Base-by-base conservation (phyloP, 1,284 basidiomycete species). In the Violaceomyces palustris region DNA sequence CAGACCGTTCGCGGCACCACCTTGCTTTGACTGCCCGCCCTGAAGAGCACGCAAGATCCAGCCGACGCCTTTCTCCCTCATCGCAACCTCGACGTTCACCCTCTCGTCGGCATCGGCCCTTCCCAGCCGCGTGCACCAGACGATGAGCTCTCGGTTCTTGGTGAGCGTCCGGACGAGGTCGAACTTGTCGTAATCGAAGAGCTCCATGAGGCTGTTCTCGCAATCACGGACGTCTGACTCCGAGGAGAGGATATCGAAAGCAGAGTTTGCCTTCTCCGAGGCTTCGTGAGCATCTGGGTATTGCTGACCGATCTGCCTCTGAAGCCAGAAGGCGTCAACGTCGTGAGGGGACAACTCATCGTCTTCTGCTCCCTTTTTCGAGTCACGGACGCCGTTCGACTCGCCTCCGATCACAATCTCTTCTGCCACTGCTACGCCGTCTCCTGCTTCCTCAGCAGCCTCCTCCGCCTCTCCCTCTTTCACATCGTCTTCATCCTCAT, bases 261-360 rank as follows among this genome's bases (percentile, higher is more conserved):
- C 89, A 10, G 84, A 78, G 1, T 85, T 77, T 0, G 94, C 88
- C 72, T 98, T 93, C 74, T 91, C 87, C 50, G 89, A 85, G 1
- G 91, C 87, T 24, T 92, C 93, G 62, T 93, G 86, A 1, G 91
- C 89, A 73, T 98, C 94, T 3, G 90, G 81, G 71, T 96, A 97
- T 26, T 89, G 81, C 67, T 87, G 83, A 1, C 87, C 83, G 48
- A 98, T 84, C 50, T 93, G 86, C 4, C 93, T 84, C 72, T 98
- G 94, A 0, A 98, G 87, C 91, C 92, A 99, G 81, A 96, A 98
- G 25, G 84, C 92, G 73, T 99, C 93, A 62, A 98, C 84, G 35
- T 87, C 81, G 62, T 93, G 89, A 0, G 91, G 90, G 0, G 88
- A 85, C 33, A 98, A 82, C 10, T 46, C 50, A 9, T n/a, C n/a